Conservation (phyloP, 257 asterid species). For the Ballota nigra region DNA sequence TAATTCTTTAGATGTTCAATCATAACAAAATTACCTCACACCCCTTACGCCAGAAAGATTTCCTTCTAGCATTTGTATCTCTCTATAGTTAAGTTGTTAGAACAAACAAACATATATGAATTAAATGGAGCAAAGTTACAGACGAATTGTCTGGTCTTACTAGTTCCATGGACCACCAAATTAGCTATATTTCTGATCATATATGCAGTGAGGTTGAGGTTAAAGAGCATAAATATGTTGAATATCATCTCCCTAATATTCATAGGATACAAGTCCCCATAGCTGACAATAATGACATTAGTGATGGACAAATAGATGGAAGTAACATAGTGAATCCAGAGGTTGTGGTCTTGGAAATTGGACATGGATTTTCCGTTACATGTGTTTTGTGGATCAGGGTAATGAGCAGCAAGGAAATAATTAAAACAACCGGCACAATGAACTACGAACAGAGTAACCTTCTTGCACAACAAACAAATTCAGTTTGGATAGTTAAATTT, state of each 20-base stretch:
- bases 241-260: conserved; percentile 47
- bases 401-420: conserved; percentile 58
- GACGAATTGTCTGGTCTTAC: conserved; percentile 50
- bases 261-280: conserved; percentile 56
- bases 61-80: conserved; percentile 65
- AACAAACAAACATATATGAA: too few species aligned
- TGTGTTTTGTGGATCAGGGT: conserved; percentile 31
- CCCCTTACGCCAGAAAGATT: conserved; percentile 67
- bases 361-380: conserved; percentile 41
- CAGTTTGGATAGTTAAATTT: too few species aligned
- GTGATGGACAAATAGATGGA: conserved; percentile 59
- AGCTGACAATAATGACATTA: conserved; percentile 52
- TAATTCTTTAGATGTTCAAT: conserved; percentile 49
- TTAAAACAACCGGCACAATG: conserved; percentile 86
- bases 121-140: too few species aligned
- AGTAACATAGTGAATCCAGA: conserved; percentile 47
- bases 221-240: conserved; percentile 43
- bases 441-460: conserved; percentile 49
- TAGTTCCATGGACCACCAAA: conserved; percentile 55
- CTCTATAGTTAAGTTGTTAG: too few species aligned
- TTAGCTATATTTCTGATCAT: conserved; percentile 59
- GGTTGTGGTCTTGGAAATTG: conserved; percentile 30
- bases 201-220: conserved; percentile 47
- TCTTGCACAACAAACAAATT: conserved; percentile 14
- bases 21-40: conserved; percentile 61